Percentiles rank a stretch among this genome's conserved stretches.
Conservation (phyloP, 2,329 filamentous ascomycete species). For the Trichoderma guizhouense region DNA sequence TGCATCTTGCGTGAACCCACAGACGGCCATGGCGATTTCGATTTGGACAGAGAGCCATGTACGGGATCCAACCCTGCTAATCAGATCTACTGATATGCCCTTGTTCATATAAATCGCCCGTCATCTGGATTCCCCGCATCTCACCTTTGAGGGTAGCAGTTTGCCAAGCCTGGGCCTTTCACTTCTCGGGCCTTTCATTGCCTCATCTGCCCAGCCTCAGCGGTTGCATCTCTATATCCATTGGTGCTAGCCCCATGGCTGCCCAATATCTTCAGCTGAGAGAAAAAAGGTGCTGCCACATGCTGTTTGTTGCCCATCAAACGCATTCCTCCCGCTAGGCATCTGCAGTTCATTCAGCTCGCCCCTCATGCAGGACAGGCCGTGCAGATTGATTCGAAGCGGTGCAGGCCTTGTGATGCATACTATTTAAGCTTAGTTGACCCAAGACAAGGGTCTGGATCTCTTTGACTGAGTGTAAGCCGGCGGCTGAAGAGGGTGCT, state of each 20-base stretch:
- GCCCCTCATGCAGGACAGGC: not conserved
- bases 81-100: not conserved
- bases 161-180: not conserved
- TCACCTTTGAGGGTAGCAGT: not conserved
- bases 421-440: slow-evolving; percentile 6
- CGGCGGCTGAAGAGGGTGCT: not conserved
- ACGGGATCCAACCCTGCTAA: not conserved
- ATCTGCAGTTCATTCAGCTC: not conserved
- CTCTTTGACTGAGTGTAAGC: not conserved
- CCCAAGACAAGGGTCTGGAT: not conserved
- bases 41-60: not conserved
- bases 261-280: not conserved
- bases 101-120: not conserved
- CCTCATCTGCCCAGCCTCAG: not conserved
- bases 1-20: not conserved
- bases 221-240: not conserved
- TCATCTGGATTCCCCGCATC: not conserved
- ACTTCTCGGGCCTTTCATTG: not conserved
- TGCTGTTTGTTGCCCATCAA: not conserved
- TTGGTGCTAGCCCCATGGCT: not conserved
- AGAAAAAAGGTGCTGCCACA: not conserved
- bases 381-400: not conserved
- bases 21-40: not conserved
- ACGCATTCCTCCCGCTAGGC: not conserved
- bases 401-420: not conserved